Base-by-base conservation (phyloP, 768 basidiomycete genomes). In the Mycena galericulata region DNA sequence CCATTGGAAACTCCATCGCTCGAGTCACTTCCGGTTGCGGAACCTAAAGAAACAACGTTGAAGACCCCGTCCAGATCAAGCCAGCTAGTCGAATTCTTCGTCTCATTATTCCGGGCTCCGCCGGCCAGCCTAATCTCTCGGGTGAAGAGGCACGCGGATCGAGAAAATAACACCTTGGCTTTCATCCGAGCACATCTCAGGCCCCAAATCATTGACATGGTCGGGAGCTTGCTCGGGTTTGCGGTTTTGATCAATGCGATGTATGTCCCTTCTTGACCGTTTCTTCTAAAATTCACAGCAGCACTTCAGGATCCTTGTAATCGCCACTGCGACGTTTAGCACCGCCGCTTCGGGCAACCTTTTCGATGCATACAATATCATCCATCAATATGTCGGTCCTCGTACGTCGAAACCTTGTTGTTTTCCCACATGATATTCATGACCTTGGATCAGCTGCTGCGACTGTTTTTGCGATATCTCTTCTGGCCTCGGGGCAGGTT, bases 211-310 rank as follows among this genome's bases (percentile, higher is more conserved):
- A 79, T 87, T 58, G 92, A 97, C 74, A 82, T 96, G 17, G 85
- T 89, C 26, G 75, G 83, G 32, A 90, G 89, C 73, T 80, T 98
- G 43, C 83, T 97, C 32, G 92, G 93, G 0, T 90, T 97, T 74
- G 96, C 97, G 0, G 89, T 97, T 20, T 80, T 94, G 29, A 96
- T 97, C 77, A 98, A 98, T 78, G 88, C 94, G 9, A 76, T 93
- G 93, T 92, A 71, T 6, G 34, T 14, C 34, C 8, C 34, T 36
- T 36, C 34, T 36, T 36, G 6, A n/a, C n/a, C n/a, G n/a, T n/a
- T n/a, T n/a, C n/a, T n/a, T n/a, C n/a, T n/a, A n/a, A n/a, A n/a
- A n/a, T n/a, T n/a, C n/a, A n/a, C n/a, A n/a, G n/a, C n/a, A n/a
- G n/a, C n/a, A n/a, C n/a, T 36, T 36, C 34, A 36, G 34, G 34